phyloP scores from a whole-genome alignment of 805 yeast genomes.

The Alloascoidea africana region DNA sequence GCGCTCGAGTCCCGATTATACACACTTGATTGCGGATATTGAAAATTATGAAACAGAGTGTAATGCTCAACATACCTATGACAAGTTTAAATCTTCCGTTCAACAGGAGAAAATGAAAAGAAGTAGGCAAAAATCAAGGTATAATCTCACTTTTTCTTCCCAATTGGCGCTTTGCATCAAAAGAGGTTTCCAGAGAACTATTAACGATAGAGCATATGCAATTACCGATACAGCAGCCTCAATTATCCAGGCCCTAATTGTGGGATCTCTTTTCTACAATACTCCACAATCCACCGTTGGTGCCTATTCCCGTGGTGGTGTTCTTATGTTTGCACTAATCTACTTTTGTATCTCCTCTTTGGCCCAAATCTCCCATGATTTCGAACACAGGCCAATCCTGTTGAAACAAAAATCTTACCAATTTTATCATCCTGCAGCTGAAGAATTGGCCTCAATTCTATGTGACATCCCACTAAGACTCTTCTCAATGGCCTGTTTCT shows the following conservation, averaged over 20 bases:
- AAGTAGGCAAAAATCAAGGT: conserved; percentile 24
- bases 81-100: conserved; percentile 20
- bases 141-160: conserved; percentile 25
- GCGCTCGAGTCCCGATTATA: conserved; percentile 32
- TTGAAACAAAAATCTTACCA: conserved; percentile 61
- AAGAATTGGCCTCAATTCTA: conserved; percentile 45
- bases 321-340: conserved; percentile 36
- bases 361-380: conserved; percentile 34
- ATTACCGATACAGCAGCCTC: conserved; percentile 30
- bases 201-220: conserved; percentile 41
- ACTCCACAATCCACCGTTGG: conserved; percentile 26
- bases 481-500: conserved; percentile 26
- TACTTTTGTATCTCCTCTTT: conserved; percentile 47
- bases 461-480: conserved; percentile 52
- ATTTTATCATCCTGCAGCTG: conserved; percentile 61
- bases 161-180: conserved; percentile 33
- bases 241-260: conserved; percentile 36
- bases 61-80: conserved; percentile 19
- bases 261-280: conserved; percentile 36
- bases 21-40: conserved; percentile 27
- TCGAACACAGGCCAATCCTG: conserved; percentile 41
- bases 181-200: conserved; percentile 40
- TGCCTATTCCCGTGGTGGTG: conserved; percentile 38
- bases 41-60: conserved; percentile 22
- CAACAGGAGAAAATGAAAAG: conserved; percentile 22